These are phyloP conservation scores for Polytrichum formosum DNA, from an alignment of 225 moss, liverwort and hornwort genomes.

Conservation along the genomic window DNA sequence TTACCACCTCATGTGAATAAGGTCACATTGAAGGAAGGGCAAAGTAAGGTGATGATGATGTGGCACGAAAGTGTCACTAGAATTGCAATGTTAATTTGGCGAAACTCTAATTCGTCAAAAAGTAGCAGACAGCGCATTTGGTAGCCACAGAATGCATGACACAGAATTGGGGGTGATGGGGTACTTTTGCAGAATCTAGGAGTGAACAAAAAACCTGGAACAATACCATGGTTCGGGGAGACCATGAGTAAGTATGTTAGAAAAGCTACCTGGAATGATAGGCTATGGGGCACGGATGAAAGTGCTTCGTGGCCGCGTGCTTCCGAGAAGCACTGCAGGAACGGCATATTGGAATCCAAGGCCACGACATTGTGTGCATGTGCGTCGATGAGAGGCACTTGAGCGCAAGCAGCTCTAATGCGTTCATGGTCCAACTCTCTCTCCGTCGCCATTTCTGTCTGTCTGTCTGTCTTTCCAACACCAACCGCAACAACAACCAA, in stretches of 20 bases:
- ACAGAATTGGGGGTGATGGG: too few species aligned
- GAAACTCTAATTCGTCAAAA: too few species aligned
- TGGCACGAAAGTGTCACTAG: too few species aligned
- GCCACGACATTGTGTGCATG: conserved; percentile 97
- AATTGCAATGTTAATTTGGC: too few species aligned
- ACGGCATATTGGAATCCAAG: conserved; percentile 67
- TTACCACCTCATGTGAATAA: too few species aligned
- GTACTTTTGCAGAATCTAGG: too few species aligned
- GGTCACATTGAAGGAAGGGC: too few species aligned
- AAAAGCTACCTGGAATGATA: conserved; percentile 76
- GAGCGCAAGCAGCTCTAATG: conserved; percentile 66
- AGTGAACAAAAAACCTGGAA: too few species aligned
- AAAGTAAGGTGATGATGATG: too few species aligned
- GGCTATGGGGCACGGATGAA: conserved; percentile 69
- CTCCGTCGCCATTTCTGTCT: conserved; percentile 37
- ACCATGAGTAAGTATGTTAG: neutral
- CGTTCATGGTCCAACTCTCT: conserved; percentile 56
- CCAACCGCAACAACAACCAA: conserved; percentile 3
- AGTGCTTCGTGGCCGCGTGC: conserved; percentile 71
- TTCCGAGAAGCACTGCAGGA: conserved; percentile 80
- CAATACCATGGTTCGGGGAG: too few species aligned
- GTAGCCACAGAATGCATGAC: too few species aligned
- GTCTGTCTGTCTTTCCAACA: neutral
- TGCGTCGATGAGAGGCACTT: conserved; percentile 78
- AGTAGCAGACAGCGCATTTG: too few species aligned